Conservation (phyloP, 176 grass and related monocot genomes). For the Elymus sibiricus region DNA sequence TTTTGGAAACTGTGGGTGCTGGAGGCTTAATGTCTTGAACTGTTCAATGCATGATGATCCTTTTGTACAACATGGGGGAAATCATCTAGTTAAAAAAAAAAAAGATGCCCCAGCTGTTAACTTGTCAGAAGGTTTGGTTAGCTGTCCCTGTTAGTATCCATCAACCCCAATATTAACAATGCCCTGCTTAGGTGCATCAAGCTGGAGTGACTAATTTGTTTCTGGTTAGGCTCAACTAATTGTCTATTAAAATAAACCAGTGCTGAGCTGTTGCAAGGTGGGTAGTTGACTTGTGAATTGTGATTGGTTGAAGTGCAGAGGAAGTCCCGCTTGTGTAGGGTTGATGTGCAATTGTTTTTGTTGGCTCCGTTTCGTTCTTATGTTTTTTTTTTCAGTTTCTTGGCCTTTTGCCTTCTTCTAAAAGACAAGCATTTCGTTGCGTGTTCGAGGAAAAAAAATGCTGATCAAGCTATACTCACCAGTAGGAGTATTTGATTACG, state of each 20-base stretch:
- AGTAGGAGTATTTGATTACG: no score
- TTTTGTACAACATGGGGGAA: no score
- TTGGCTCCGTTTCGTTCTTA: no score
- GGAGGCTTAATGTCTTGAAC: not conserved
- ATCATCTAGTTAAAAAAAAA: not conserved
- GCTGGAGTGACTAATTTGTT: not conserved
- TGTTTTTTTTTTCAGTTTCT: no score
- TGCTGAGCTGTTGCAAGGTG: no score
- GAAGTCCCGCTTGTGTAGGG: no score
- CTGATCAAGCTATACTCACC: no score
- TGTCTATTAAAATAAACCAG: not conserved
- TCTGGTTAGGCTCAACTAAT: not conserved
- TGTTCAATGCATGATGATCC: no score
- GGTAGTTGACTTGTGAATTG: not conserved
- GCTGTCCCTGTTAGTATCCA: not conserved
- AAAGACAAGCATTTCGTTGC: no score
- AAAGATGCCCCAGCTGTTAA: not conserved
- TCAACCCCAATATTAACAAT: not conserved
- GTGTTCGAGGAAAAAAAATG: no score
- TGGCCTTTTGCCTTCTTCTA: no score
- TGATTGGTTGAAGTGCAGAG: not conserved
- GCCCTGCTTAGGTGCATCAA: not conserved
- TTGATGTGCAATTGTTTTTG: no score
- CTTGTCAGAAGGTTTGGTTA: not conserved
- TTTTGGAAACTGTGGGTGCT: not conserved